phyloP scores from a whole-genome alignment of 257 asterid species.

The Datura wrightii region DNA sequence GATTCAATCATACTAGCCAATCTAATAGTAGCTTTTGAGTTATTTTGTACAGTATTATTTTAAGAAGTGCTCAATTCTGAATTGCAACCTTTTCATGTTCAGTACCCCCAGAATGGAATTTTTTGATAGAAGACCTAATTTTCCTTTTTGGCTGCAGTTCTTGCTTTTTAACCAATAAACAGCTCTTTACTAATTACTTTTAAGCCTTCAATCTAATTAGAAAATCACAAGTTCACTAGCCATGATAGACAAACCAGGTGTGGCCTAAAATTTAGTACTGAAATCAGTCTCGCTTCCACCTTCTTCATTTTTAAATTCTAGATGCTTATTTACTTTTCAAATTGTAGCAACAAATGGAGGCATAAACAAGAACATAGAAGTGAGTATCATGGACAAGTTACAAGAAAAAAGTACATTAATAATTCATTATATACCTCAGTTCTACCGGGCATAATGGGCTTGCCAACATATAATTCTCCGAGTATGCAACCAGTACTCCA shows the following conservation, averaged over 20 bases:
- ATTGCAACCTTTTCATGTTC: neutral
- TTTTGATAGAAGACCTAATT: neutral
- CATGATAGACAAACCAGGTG: neutral
- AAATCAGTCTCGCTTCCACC: neutral
- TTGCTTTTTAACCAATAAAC: neutral
- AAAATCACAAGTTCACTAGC: neutral
- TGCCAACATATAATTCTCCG: slow-evolving; percentile 82
- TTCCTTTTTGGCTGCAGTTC: neutral
- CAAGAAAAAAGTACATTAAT: neutral
- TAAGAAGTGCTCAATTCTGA: neutral
- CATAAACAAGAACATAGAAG: neutral
- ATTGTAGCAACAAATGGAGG: neutral
- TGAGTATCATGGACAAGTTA: slow-evolving; percentile 22
- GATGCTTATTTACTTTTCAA: slow-evolving; percentile 10
- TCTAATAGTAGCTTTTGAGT: neutral
- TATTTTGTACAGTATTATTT: neutral
- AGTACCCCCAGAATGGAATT: neutral
- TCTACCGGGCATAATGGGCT: slow-evolving; percentile 95
- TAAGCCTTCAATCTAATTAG: neutral
- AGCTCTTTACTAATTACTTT: no score
- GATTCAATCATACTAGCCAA: neutral
- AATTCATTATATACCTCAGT: slow-evolving; percentile 66
- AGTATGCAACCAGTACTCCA: slow-evolving; percentile 96
- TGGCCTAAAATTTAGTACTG: neutral
- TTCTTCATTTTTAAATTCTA: neutral